Conservation (phyloP, 2,329 filamentous ascomycete genomes). For the Phaeophleospora eucalypticola region DNA sequence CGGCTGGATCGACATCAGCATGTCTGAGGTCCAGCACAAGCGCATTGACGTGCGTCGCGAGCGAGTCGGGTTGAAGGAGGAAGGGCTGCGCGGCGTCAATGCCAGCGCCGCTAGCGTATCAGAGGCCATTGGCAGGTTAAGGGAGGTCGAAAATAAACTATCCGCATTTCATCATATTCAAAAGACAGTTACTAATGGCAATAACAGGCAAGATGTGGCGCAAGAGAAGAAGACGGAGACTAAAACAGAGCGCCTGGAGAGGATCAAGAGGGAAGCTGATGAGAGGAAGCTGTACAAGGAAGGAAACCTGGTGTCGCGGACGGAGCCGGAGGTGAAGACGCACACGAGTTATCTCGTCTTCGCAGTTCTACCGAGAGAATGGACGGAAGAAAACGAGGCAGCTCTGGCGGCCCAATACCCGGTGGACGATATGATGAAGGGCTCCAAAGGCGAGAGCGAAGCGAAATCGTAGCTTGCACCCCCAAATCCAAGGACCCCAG, state of each 20-base stretch:
- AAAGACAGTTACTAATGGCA: conserved; percentile 16
- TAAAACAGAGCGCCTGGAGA: conserved; percentile 29
- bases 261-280: conserved; percentile 34
- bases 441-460: conserved; percentile 2
- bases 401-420: conserved; percentile 27
- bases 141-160: conserved; percentile 66
- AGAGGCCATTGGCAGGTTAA: conserved; percentile 71
- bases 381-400: conserved; percentile 77
- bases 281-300: conserved; percentile 63
- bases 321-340: conserved; percentile 85
- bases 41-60: conserved; percentile 80
- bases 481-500: not conserved
- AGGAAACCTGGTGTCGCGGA: conserved; percentile 72
- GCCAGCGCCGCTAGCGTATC: conserved; percentile 68
- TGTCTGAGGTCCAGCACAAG: conserved; percentile 82
- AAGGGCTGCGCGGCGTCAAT: conserved; percentile 63
- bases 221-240: conserved; percentile 23
- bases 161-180: conserved; percentile 57
- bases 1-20: conserved; percentile 88
- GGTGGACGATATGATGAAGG: conserved; percentile 19
- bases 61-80: conserved; percentile 67
- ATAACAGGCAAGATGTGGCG: conserved; percentile 28
- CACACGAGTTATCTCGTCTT: conserved; percentile 98
- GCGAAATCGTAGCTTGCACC: not conserved
- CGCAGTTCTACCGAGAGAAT: conserved; percentile 79